Percentiles rank a stretch among this genome's conserved stretches.
Evolutionary conservation across 163 green algal species (phyloP).

Genomic region (Volvox carteri): DNA sequence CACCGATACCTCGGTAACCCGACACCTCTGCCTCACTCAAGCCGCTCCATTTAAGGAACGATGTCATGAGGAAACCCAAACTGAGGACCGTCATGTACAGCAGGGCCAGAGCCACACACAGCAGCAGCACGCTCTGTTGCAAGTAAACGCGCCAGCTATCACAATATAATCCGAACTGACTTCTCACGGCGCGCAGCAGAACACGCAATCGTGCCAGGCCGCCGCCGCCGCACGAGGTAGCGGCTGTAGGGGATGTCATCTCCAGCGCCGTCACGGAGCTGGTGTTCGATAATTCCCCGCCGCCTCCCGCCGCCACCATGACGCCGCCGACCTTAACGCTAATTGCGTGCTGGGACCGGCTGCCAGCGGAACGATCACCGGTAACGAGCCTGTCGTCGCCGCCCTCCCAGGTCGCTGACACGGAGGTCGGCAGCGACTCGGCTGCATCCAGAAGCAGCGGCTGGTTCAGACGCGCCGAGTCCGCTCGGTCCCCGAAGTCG

Average conservation of each 20-base stretch:
- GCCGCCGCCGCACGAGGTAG: too few relatives aligned
- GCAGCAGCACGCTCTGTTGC: slow-evolving; percentile 70
- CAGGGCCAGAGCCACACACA: slow-evolving; percentile 81
- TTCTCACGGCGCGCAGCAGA: background rate
- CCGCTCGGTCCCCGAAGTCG: background rate
- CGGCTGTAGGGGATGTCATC: background rate
- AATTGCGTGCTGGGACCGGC: too few relatives aligned
- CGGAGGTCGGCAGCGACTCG: slow-evolving; percentile 1
- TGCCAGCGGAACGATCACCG: too few relatives aligned
- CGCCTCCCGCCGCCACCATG: background rate
- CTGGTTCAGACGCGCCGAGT: background rate
- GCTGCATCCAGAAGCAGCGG: background rate
- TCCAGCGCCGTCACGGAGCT: background rate
- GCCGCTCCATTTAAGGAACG: slow-evolving; percentile 77
- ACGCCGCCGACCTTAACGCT: too few relatives aligned
- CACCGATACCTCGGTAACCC: slow-evolving; percentile 80
- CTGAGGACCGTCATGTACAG: slow-evolving; percentile 89
- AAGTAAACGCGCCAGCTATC: slow-evolving; percentile 73
- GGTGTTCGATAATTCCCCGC: background rate
- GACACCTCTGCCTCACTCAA: slow-evolving; percentile 60
- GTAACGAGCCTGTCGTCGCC: background rate
- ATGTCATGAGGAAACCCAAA: slow-evolving; percentile 90
- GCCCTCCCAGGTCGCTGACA: background rate
- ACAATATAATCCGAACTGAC: background rate
- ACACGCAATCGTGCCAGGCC: too few relatives aligned